Percentiles rank a stretch among this genome's conserved stretches.
Conservation (phyloP, 2,329 filamentous ascomycete genomes). For the Aureobasidium sp. region DNA sequence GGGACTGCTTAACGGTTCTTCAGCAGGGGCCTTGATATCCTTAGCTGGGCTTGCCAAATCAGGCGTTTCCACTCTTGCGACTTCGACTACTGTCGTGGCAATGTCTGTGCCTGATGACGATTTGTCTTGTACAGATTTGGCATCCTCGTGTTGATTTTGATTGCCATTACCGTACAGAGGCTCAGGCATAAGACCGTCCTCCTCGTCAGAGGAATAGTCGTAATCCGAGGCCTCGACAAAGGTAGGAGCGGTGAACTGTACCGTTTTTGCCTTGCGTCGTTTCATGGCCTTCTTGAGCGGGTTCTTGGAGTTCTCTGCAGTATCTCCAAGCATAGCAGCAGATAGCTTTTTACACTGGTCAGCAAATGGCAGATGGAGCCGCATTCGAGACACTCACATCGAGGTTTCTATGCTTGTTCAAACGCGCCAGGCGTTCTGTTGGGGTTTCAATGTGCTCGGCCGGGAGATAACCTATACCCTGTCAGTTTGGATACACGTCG, state of each 20-base stretch:
- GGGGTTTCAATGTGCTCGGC: slow-evolving; percentile 98
- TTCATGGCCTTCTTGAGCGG: slow-evolving; percentile 77
- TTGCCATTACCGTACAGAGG: slow-evolving; percentile 1
- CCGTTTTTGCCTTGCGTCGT: slow-evolving; percentile 72
- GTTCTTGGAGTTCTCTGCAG: slow-evolving; percentile 71
- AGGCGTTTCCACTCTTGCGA: slow-evolving; percentile 6
- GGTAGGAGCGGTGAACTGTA: slow-evolving; percentile 75
- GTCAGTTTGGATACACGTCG: slow-evolving; percentile 16
- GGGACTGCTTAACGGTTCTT: slow-evolving; percentile 23
- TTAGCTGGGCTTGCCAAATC: slow-evolving; percentile 14
- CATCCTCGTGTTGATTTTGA: background rate
- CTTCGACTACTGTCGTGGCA: background rate
- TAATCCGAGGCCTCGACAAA: slow-evolving; percentile 83
- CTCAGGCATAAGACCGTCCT: slow-evolving; percentile 19
- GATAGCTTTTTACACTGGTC: slow-evolving; percentile 44
- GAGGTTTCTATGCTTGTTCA: slow-evolving; percentile 98
- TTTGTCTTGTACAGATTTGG: background rate
- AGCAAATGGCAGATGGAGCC: slow-evolving; percentile 18
- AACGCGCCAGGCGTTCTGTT: slow-evolving; percentile 80
- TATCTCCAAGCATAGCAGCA: slow-evolving; percentile 63
- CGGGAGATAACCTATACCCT: slow-evolving; percentile 70
- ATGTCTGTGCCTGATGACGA: background rate
- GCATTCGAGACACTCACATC: slow-evolving; percentile 56
- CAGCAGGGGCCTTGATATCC: slow-evolving; percentile 18
- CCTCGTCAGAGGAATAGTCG: slow-evolving; percentile 67